A percentile compares a stretch with the other conserved stretches of the same genome.
Evolutionary conservation across 805 yeast species (phyloP).

Genomic region (Starmerella apis): DNA sequence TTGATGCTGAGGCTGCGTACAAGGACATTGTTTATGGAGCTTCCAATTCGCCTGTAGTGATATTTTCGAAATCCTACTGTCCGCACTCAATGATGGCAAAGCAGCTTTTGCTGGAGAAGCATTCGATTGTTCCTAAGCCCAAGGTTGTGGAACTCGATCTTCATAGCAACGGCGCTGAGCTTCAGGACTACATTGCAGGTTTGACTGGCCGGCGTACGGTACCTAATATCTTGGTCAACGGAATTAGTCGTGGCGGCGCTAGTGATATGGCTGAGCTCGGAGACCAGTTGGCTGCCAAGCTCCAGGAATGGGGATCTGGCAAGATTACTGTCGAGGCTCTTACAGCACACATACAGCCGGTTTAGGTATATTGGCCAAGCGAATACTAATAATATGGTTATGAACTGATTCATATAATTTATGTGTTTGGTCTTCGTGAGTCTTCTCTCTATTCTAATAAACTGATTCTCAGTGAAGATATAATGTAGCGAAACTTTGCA

Average conservation of each 20-base stretch:
- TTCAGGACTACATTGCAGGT: conserved; percentile 61
- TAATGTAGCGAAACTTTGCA: too few relatives aligned
- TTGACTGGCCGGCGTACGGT: conserved; percentile 76
- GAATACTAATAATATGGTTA: neutral
- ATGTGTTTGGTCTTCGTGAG: neutral
- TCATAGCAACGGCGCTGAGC: conserved; percentile 61
- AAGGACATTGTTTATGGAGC: conserved; percentile 5
- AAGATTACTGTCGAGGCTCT: conserved; percentile 19
- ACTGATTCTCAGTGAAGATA: too few relatives aligned
- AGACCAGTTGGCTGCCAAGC: conserved; percentile 40
- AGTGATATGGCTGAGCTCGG: conserved; percentile 68
- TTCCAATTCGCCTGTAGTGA: conserved; percentile 29
- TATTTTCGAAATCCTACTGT: conserved; percentile 49
- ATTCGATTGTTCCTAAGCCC: conserved; percentile 63
- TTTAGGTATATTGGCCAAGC: neutral
- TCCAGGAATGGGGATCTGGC: conserved; percentile 46
- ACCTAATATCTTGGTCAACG: conserved; percentile 74
- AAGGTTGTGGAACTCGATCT: conserved; percentile 70
- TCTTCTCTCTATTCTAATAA: too few relatives aligned
- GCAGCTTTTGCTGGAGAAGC: conserved; percentile 49
- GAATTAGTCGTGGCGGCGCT: conserved; percentile 73
- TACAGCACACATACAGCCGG: conserved; percentile 6
- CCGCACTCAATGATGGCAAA: conserved; percentile 71
- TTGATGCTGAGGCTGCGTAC: conserved; percentile 15
- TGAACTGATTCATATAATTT: neutral